phyloP scores from a whole-genome alignment of 495 filamentous ascomycete genomes.

The Aspergillus baeticus region DNA sequence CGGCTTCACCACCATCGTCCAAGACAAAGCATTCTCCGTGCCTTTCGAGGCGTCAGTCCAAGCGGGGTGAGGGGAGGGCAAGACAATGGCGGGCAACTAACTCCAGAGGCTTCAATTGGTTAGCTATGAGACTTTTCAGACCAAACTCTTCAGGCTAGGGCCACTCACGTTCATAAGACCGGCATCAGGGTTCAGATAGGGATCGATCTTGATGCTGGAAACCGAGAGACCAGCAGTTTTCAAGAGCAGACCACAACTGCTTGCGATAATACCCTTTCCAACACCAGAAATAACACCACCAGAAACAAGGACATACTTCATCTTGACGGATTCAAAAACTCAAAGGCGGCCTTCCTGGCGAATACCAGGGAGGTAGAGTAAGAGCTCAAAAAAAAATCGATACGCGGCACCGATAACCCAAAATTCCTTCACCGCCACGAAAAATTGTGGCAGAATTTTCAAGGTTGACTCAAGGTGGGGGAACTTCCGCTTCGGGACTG shows the following conservation, averaged over 20 bases:
- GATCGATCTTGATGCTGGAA: constrained; percentile 64
- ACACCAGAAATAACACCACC: constrained; percentile 82
- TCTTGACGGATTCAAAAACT: constrained; percentile 38
- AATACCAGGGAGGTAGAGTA: constrained; percentile 22
- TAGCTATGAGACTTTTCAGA: not conserved
- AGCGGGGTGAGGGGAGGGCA: not conserved
- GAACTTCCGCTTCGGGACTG: not conserved
- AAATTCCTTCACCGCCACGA: constrained; percentile 10
- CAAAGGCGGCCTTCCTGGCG: constrained; percentile 21
- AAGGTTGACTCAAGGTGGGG: not conserved
- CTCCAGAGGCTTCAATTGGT: constrained; percentile 18
- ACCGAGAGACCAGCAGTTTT: constrained; percentile 80
- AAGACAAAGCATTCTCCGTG: constrained; percentile 76
- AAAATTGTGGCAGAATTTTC: not conserved
- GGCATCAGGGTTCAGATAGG: constrained; percentile 64
- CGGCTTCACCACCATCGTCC: constrained; percentile 77
- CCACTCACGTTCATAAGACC: constrained; percentile 80
- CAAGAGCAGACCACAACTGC: constrained; percentile 64
- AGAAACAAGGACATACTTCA: constrained; percentile 84
- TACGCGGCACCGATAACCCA: constrained; percentile 11
- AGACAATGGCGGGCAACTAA: constrained; percentile 13
- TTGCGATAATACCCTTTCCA: constrained; percentile 81
- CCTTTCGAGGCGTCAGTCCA: constrained; percentile 31
- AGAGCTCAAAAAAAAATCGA: constrained; percentile 18
- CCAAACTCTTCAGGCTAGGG: constrained; percentile 20